Percentiles rank a stretch among this genome's conserved stretches.
phyloP scores from a whole-genome alignment of 2,329 filamentous ascomycete species.

The Sarocladium oryzae region DNA sequence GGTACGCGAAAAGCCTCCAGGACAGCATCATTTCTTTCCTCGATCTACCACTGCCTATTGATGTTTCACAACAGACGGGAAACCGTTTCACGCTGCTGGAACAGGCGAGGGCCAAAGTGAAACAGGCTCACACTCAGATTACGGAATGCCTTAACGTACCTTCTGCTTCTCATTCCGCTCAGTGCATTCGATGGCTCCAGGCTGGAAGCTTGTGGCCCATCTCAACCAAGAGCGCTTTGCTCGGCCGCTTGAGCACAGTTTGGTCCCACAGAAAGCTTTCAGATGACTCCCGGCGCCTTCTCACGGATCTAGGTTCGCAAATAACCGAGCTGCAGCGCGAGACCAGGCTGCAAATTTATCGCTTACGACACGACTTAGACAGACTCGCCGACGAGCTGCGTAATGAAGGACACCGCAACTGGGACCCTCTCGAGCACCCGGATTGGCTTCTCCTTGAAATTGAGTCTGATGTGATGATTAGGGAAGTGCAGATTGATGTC shows the following conservation, averaged over 20 bases:
- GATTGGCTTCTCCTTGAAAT: slow-evolving; percentile 65
- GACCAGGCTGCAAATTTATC: neutral
- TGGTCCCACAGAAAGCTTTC: neutral
- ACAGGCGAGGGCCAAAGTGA: neutral
- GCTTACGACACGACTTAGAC: neutral
- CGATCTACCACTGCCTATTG: neutral
- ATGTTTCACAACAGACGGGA: neutral
- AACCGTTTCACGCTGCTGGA: neutral
- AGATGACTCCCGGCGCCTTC: neutral
- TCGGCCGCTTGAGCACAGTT: neutral
- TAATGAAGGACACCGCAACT: slow-evolving; percentile 48
- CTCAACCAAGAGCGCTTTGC: neutral
- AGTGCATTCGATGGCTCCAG: neutral
- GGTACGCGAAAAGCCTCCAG: neutral
- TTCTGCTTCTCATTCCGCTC: neutral
- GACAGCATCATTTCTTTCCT: neutral
- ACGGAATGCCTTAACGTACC: neutral
- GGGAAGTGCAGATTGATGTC: slow-evolving; percentile 55
- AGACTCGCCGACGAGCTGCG: slow-evolving; percentile 30
- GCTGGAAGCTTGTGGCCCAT: neutral
- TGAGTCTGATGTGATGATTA: slow-evolving; percentile 56
- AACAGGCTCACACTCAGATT: neutral
- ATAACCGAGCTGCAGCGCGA: neutral
- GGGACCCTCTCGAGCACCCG: slow-evolving; percentile 44
- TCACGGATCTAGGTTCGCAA: neutral